Percentiles rank a stretch among this genome's conserved stretches.
Evolutionary conservation across 1,139 yeast genomes (phyloP).

Genomic region (Pichia kudriavzevii): DNA sequence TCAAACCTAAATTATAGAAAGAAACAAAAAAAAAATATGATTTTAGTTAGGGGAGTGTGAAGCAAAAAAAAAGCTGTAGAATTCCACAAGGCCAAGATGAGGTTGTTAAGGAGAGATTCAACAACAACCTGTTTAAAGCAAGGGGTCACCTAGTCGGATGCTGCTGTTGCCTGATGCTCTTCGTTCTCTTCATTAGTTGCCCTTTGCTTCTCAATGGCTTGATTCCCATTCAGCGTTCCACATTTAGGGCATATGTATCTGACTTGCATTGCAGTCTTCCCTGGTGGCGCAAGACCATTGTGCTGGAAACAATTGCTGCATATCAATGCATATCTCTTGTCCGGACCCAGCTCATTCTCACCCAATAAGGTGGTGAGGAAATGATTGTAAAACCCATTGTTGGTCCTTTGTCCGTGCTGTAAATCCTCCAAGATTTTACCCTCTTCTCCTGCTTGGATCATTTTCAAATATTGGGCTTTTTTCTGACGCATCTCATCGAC

Average conservation of each 20-base stretch:
- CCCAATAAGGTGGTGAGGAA: conserved; percentile 56
- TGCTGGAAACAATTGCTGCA: conserved; percentile 59
- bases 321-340: conserved; percentile 63
- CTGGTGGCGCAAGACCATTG: conserved; percentile 81
- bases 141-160: too few relatives aligned
- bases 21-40: too few relatives aligned
- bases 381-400: conserved; percentile 32
- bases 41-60: too few relatives aligned
- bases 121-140: too few relatives aligned
- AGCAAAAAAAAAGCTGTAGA: too few relatives aligned
- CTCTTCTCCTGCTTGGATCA: conserved; percentile 23
- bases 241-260: conserved; percentile 69
- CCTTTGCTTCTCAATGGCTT: too few relatives aligned
- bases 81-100: too few relatives aligned
- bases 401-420: conserved; percentile 13
- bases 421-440: conserved; percentile 14
- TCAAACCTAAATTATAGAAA: too few relatives aligned
- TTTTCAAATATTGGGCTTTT: conserved; percentile 24
- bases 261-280: conserved; percentile 47
- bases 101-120: too few relatives aligned
- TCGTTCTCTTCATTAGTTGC: too few relatives aligned
- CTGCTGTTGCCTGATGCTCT: too few relatives aligned
- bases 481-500: conserved; percentile 22
- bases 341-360: conserved; percentile 58
- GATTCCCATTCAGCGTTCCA: conserved; percentile 48